A percentile compares a stretch with the other conserved stretches of the same genome.
Conservation (phyloP, 768 basidiomycete genomes). For the Fibroporia radiculosa region DNA sequence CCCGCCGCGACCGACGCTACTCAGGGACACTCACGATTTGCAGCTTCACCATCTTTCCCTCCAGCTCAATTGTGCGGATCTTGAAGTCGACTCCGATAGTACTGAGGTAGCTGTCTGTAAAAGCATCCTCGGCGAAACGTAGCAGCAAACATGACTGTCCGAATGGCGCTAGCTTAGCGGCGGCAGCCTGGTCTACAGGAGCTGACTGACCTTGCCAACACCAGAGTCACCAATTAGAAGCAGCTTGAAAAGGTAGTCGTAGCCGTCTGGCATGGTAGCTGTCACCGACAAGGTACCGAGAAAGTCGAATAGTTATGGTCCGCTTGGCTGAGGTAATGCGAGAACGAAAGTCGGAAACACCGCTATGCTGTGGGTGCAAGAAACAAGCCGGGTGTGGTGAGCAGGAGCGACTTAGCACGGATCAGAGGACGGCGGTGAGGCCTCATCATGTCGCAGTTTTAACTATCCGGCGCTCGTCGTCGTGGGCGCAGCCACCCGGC, state of each 20-base stretch:
- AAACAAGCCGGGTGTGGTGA: background rate
- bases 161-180: background rate
- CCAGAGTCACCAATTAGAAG: constrained; percentile 93
- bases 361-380: too few relatives aligned
- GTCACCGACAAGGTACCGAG: background rate
- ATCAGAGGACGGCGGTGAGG: too few relatives aligned
- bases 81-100: constrained; percentile 99
- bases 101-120: constrained; percentile 95
- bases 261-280: constrained; percentile 55
- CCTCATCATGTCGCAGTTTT: too few relatives aligned
- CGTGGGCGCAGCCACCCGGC: too few relatives aligned
- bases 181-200: constrained; percentile 2
- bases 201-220: constrained; percentile 69
- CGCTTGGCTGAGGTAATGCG: too few relatives aligned
- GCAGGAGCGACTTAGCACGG: background rate
- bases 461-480: too few relatives aligned
- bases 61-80: constrained; percentile 97
- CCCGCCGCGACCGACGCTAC: background rate
- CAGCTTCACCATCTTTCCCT: constrained; percentile 96
- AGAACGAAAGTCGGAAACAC: too few relatives aligned
- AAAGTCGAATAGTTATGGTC: background rate
- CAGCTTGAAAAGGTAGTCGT: constrained; percentile 94
- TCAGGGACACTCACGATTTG: constrained; percentile 96
- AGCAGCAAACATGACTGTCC: constrained; percentile 83
- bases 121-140: constrained; percentile 93